Evolutionary conservation across 352 stramenopile genomes (phyloP).

Genomic region (Thalassiosira gravida): DNA sequence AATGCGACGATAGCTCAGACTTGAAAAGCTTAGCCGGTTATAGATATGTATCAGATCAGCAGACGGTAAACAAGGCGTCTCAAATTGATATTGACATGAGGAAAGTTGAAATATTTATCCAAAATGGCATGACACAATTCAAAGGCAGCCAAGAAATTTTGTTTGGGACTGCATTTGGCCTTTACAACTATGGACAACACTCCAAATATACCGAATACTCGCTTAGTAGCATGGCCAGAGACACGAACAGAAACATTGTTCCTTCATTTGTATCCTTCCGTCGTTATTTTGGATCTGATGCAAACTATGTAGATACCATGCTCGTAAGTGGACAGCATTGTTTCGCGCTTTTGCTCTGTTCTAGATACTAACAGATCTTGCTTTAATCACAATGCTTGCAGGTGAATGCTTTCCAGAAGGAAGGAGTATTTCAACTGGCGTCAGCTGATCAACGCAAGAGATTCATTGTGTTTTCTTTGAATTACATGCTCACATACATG

Average conservation of each 20-base stretch:
- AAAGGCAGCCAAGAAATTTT: conserved; percentile 35
- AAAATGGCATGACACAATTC: conserved; percentile 69
- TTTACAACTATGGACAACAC: conserved; percentile 76
- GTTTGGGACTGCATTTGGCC: conserved; percentile 68
- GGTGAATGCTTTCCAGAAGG: conserved; percentile 47
- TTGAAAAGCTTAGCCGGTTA: conserved; percentile 46
- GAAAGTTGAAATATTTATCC: conserved; percentile 75
- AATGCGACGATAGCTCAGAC: conserved; percentile 34
- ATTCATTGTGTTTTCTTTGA: conserved; percentile 62
- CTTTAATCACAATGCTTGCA: conserved; percentile 20
- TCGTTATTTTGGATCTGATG: conserved; percentile 71
- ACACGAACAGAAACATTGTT: conserved; percentile 69
- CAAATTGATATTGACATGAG: conserved; percentile 79
- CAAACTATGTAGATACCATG: conserved; percentile 76
- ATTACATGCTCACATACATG: conserved; percentile 82
- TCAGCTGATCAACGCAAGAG: conserved; percentile 61
- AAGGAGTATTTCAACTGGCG: conserved; percentile 40
- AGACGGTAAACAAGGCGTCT: conserved; percentile 45
- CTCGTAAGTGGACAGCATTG: conserved; percentile 51
- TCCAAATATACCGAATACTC: conserved; percentile 7
- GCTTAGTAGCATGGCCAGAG: conserved; percentile 67
- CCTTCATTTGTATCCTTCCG: conserved; percentile 72
- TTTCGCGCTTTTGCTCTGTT: conserved; percentile 6
- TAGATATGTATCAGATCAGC: conserved; percentile 29
- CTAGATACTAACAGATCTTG: conserved; percentile 19